A percentile compares a stretch with the other conserved stretches of the same genome.
Evolutionary conservation across 2,329 filamentous ascomycete species (phyloP).

Genomic region (Tolypocladium sp.): DNA sequence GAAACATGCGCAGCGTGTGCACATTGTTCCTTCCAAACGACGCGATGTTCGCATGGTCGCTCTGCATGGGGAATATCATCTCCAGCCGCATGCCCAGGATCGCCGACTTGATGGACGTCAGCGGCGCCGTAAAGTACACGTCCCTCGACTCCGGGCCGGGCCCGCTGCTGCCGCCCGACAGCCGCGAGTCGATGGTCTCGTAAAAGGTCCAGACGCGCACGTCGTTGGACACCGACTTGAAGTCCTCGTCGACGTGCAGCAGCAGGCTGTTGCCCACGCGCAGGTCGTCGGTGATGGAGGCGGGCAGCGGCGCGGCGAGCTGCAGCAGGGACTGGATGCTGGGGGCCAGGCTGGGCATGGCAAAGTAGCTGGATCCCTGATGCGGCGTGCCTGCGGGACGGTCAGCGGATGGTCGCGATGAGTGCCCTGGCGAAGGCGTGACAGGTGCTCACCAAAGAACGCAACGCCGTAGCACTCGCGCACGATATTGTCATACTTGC

Average conservation of each 20-base stretch:
- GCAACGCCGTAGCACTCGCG: slow-evolving; percentile 51
- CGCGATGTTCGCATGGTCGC: slow-evolving; percentile 44
- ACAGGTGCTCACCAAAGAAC: slow-evolving; percentile 41
- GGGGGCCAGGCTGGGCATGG: slow-evolving; percentile 43
- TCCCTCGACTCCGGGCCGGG: slow-evolving; percentile 18
- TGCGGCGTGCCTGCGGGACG: slow-evolving; percentile 42
- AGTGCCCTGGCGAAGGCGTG: too few relatives aligned
- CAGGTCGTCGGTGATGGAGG: slow-evolving; percentile 39
- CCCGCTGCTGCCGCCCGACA: slow-evolving; percentile 28
- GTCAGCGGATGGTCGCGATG: not conserved
- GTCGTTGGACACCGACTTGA: slow-evolving; percentile 47
- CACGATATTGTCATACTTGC: slow-evolving; percentile 33
- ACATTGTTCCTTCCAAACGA: slow-evolving; percentile 42
- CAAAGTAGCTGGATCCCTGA: slow-evolving; percentile 53
- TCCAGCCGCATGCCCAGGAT: slow-evolving; percentile 42
- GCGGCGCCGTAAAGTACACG: slow-evolving; percentile 49
- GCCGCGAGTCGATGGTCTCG: slow-evolving; percentile 50
- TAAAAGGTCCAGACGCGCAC: slow-evolving; percentile 54
- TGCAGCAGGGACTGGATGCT: slow-evolving; percentile 45
- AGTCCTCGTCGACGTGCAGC: slow-evolving; percentile 41
- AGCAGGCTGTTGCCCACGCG: slow-evolving; percentile 40
- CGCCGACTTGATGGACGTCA: slow-evolving; percentile 48
- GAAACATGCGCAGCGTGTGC: slow-evolving; percentile 34
- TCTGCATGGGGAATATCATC: slow-evolving; percentile 42
- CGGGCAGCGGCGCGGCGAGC: slow-evolving; percentile 40